These are phyloP conservation scores for Colletotrichum magnum DNA, from an alignment of 2,329 filamentous ascomycete species.

Conservation along the genomic window DNA sequence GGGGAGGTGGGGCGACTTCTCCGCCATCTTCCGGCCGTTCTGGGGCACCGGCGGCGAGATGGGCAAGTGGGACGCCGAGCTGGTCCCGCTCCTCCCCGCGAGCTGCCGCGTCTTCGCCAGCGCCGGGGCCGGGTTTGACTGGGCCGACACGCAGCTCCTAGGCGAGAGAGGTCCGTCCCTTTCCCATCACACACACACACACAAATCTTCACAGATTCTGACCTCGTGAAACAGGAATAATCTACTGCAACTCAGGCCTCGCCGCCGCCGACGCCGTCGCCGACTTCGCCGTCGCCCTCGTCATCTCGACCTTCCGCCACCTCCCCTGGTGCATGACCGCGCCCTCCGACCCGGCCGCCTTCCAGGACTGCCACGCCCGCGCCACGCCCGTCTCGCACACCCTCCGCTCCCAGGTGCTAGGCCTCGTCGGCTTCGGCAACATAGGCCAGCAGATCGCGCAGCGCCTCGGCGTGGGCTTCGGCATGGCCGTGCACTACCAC, in stretches of 20 bases:
- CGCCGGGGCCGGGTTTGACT: conserved; percentile 77
- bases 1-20: conserved; percentile 68
- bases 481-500: conserved; percentile 76
- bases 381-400: conserved; percentile 74
- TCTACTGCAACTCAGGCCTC: conserved; percentile 81
- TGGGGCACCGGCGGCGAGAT: conserved; percentile 77
- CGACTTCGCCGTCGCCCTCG: conserved; percentile 78
- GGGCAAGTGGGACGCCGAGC: conserved; percentile 73
- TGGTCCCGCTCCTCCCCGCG: conserved; percentile 68
- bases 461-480: conserved; percentile 66
- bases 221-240: conserved; percentile 60
- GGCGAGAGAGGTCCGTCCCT: conserved; percentile 67
- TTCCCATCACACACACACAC: neutral
- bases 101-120: conserved; percentile 74
- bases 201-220: neutral
- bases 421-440: conserved; percentile 79
- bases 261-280: conserved; percentile 81
- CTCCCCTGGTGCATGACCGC: conserved; percentile 73
- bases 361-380: conserved; percentile 71
- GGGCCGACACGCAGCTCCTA: conserved; percentile 73
- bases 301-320: conserved; percentile 78
- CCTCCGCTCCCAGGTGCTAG: conserved; percentile 72
- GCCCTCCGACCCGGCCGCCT: conserved; percentile 53
- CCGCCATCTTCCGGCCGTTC: conserved; percentile 71
- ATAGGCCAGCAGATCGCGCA: conserved; percentile 75